Evolutionary conservation across 2,329 filamentous ascomycete species (phyloP).

Genomic region (Paecilomyces fulvus): DNA sequence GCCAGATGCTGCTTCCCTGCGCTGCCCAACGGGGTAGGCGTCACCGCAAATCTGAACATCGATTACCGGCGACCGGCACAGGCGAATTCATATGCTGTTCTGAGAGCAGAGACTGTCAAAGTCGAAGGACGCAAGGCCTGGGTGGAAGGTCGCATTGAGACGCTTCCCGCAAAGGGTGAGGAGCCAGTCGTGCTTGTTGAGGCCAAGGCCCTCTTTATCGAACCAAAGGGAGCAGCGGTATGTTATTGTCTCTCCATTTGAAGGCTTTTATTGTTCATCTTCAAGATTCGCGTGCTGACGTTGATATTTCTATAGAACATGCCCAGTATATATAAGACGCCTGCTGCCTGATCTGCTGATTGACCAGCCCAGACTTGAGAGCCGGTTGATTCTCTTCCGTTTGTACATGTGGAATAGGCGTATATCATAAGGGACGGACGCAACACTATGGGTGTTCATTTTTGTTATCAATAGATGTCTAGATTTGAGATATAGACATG

Average conservation of each 20-base stretch:
- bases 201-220: constrained; percentile 79
- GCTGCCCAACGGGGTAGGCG: constrained; percentile 76
- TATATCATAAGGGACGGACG: not conserved
- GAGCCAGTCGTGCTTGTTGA: constrained; percentile 64
- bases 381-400: not conserved
- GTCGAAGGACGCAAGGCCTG: constrained; percentile 91
- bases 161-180: constrained; percentile 57
- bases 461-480: not conserved
- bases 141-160: constrained; percentile 82
- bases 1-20: constrained; percentile 82
- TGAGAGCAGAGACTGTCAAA: constrained; percentile 71
- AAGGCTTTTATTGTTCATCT: not conserved
- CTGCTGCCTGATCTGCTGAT: not conserved
- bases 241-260: constrained; percentile 25
- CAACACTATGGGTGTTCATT: not conserved
- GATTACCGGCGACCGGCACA: constrained; percentile 76
- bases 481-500: not conserved
- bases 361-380: too few relatives aligned
- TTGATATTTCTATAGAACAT: constrained; percentile 8
- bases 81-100: constrained; percentile 66
- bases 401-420: not conserved
- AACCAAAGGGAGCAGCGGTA: constrained; percentile 74
- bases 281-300: not conserved
- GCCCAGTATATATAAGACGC: constrained; percentile 16
- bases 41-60: constrained; percentile 70